Percentiles rank a stretch among this genome's conserved stretches.
These are phyloP conservation scores for Fusarium coicis DNA, from an alignment of 2,329 filamentous ascomycete species.

Conservation along the genomic window DNA sequence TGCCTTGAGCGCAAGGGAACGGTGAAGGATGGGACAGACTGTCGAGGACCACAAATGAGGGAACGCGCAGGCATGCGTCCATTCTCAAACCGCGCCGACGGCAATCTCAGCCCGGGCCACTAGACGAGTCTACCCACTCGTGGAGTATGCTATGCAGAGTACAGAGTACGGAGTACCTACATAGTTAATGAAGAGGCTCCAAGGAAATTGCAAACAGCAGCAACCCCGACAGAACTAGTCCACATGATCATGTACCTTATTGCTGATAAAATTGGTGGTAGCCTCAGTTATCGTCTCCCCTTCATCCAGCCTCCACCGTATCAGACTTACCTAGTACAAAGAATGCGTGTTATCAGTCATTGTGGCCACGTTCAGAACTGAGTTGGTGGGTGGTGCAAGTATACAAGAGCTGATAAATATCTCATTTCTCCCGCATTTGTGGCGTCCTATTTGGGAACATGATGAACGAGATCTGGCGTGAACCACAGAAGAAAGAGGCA, in stretches of 20 bases:
- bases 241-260: constrained; percentile 28
- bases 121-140: constrained; percentile 18
- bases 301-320: constrained; percentile 35
- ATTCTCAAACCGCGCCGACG: constrained; percentile 44
- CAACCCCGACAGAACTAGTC: constrained; percentile 18
- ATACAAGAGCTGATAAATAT: neutral
- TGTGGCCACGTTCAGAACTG: neutral
- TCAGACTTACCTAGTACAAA: constrained; percentile 35
- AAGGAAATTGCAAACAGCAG: constrained; percentile 33
- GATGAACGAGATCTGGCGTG: constrained; percentile 29
- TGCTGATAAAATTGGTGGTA: constrained; percentile 37
- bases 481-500: constrained; percentile 44
- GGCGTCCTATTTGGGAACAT: constrained; percentile 33
- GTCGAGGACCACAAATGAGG: constrained; percentile 36
- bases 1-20: constrained; percentile 34
- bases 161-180: no score
- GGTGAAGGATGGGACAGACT: constrained; percentile 42
- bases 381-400: neutral
- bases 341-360: constrained; percentile 1
- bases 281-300: constrained; percentile 20
- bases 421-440: constrained; percentile 11
- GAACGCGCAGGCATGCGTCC: constrained; percentile 34
- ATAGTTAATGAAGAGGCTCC: constrained; percentile 27
- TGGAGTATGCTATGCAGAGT: constrained; percentile 20
- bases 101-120: constrained; percentile 45